A percentile compares a stretch with the other conserved stretches of the same genome.
phyloP scores from a whole-genome alignment of 129 eudicot genomes.

The Lactuca sativa region DNA sequence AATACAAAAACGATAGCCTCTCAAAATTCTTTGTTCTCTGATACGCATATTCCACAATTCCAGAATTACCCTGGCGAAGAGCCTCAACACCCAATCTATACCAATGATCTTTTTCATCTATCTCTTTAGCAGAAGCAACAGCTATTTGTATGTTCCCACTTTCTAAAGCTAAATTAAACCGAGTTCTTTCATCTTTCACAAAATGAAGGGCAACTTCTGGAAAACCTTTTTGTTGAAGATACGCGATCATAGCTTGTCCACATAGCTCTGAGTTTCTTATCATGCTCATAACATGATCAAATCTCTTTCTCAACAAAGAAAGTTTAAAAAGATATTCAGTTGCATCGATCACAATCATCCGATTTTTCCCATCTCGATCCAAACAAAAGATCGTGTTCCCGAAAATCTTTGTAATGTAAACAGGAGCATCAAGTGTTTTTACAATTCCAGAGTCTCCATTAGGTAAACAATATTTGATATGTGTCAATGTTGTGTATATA shows the following conservation, averaged over 20 bases:
- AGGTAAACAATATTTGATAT: constrained; percentile 74
- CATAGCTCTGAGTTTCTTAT: constrained; percentile 72
- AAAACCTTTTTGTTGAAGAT: constrained; percentile 78
- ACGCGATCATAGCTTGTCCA: constrained; percentile 85
- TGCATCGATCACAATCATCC: constrained; percentile 64
- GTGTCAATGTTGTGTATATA: constrained; percentile 70
- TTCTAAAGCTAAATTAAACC: constrained; percentile 70
- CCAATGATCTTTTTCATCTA: constrained; percentile 82
- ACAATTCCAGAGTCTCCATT: constrained; percentile 78
- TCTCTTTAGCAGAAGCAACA: constrained; percentile 69
- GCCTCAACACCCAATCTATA: constrained; percentile 74
- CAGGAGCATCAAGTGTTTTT: constrained; percentile 67
- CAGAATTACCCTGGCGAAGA: constrained; percentile 82
- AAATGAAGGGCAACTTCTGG: constrained; percentile 82
- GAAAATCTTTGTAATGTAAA: constrained; percentile 63
- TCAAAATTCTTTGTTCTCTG: constrained; percentile 76
- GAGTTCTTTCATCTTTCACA: constrained; percentile 69
- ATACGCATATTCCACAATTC: constrained; percentile 71
- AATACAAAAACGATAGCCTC: constrained; percentile 65
- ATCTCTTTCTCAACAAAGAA: constrained; percentile 54
- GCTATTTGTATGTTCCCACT: constrained; percentile 77
- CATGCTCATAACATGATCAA: constrained; percentile 80
- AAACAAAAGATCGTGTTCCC: constrained; percentile 70
- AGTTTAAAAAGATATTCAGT: constrained; percentile 69
- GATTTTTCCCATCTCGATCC: constrained; percentile 80